Base-by-base conservation (phyloP, 208 protist genomes). In the Trypanosoma caninum region DNA sequence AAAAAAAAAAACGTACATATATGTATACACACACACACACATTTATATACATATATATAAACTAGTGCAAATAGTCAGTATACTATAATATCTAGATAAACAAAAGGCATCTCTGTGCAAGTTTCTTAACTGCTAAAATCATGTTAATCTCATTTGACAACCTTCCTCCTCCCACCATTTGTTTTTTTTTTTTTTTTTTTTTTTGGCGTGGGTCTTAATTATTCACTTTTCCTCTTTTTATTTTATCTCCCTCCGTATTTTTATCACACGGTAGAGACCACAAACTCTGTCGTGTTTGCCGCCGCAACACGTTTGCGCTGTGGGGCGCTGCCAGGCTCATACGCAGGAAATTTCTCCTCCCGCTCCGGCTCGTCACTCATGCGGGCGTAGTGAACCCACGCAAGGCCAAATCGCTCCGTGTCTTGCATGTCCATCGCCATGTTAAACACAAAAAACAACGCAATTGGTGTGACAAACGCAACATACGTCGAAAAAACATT, bases 331-430 rank as follows among this genome's bases (percentile, higher is more conserved):
- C 54, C 58, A 10, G 87, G 87, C 64, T 89, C 80, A 51, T 94
- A 83, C 10, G 81, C 59, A 0, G 87, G 87, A 65, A 87, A 91
- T 74, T 84, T 84, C 59, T 78, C 71, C 65, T 94, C 87, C 2
- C 87, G 74, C 34, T 78, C 65, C 25, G 65, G 59, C 37, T 91
- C 87, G 44, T 87, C 74, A 48, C 89, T 73, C 11, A 91, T 42
- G 5, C 64, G 54, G 2, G 79, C 69, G 59, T 64, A 76, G 60
- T 88, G 74, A 23, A 91, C 27, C 87, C 87, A 94, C 25, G 77
- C 64, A 9, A 94, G 84, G 4, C 87, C 87, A 56, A 94, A 90
- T 25, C 69, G 73, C 48, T 91, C 87, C 58, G 71, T 77, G 69
- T 94, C 87, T 31, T 80, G 73, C n/a, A 46, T 56, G 38, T 78